phyloP scores from a whole-genome alignment of 805 yeast genomes.

The Helenozyma baotianmanensis region DNA sequence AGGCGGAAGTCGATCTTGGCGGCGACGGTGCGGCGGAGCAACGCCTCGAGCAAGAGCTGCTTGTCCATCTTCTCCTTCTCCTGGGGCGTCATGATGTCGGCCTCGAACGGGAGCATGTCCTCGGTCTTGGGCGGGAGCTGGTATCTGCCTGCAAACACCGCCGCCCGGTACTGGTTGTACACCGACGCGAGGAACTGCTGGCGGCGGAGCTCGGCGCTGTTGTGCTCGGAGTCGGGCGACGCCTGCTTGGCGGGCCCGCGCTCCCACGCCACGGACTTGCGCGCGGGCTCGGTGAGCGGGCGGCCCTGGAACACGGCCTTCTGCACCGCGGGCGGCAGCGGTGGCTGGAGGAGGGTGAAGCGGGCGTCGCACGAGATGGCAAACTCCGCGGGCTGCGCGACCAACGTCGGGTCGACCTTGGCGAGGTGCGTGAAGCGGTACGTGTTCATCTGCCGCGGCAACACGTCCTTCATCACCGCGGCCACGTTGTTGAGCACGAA shows the following conservation, averaged over 20 bases:
- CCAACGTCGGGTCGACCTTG: conserved; percentile 10
- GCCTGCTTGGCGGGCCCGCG: too few relatives aligned
- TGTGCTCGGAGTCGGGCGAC: neutral
- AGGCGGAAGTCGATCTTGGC: conserved; percentile 38
- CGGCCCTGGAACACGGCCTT: conserved; percentile 2
- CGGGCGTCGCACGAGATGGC: conserved; percentile 8
- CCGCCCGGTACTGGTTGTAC: conserved; percentile 24
- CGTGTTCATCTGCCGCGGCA: conserved; percentile 26
- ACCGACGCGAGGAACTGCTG: conserved; percentile 16
- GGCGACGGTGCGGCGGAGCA: conserved; percentile 38
- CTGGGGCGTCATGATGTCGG: conserved; percentile 18
- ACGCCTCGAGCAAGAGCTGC: conserved; percentile 30
- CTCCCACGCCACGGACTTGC: too few relatives aligned
- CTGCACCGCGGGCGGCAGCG: neutral
- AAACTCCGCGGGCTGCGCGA: conserved; percentile 5
- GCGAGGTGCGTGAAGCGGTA: conserved; percentile 19
- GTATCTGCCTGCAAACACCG: conserved; percentile 20
- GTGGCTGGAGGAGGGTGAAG: conserved; percentile 3
- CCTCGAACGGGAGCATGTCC: conserved; percentile 27
- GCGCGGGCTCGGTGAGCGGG: neutral
- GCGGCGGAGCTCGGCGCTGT: conserved; percentile 7
- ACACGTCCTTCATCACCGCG: conserved; percentile 20
- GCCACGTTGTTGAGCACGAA: conserved; percentile 18
- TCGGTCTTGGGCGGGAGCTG: conserved; percentile 24
- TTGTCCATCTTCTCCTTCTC: conserved; percentile 29